Evolutionary conservation across 2,329 filamentous ascomycete species (phyloP), one percentile per base, ranked within the genome.

Genomic region (Trichoderma simmonsii): DNA sequence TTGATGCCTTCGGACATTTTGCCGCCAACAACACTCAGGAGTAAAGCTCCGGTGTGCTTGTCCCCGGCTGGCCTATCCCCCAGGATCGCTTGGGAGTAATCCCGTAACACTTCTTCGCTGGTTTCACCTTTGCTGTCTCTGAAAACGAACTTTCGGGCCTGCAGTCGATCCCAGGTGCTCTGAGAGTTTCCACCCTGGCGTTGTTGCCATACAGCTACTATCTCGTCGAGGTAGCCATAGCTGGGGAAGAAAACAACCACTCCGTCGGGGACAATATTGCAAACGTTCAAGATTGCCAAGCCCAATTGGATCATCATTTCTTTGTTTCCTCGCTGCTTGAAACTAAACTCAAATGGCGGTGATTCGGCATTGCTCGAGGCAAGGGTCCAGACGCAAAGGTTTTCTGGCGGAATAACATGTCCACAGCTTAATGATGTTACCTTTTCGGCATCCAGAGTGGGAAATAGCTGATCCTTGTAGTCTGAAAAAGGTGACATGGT

Each of bases 1-100:
- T 99, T 99, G 83, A 99, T 99, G 75, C 96, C 96, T 82, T 99
- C 96, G 72, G 93, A 97, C 83, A 99, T 91, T 76, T 95, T 97
- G 15, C 96, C 96, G 70, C 95, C 95, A 3, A 99, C 92, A 3
- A 99, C 95, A 69, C 94, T 95, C 30, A 99, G 88, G 0, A 99
- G 87, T 0, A 98, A 83, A 0, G 93, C 95, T 0, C 95, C 95
- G 62, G 87, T 78, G 5, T 73, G 64, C 15, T 73, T 76, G 54
- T 70, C 74, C 6, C 73, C 70, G 1, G n/a, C 28, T 5, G 57
- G 63, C 81, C 86, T 54, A 79, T 82, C 76, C 80, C 85, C 83
- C 2, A 88, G 78, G 48, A 98, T 91, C 3, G 91, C 90, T 28
- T 87, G 82, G 8, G 89, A 89, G 80, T 98, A 99, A 18, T 89